phyloP scores from a whole-genome alignment of 257 asterid genomes.

The Leptodermis oblonga region DNA sequence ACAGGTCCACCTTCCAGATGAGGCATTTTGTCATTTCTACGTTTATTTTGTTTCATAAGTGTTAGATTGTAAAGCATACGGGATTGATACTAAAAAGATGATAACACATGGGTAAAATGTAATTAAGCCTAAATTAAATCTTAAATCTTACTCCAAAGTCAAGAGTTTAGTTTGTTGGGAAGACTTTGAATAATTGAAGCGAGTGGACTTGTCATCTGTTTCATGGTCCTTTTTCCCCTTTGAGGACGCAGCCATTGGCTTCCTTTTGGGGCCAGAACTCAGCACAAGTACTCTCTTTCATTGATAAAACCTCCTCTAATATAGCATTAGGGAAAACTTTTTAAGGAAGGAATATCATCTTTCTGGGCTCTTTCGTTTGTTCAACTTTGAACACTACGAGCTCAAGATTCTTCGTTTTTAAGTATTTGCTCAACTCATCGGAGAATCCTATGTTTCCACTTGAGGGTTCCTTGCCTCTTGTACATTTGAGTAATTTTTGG shows the following conservation, averaged over 20 bases:
- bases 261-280: background rate
- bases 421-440: background rate
- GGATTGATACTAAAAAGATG: no score
- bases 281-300: background rate
- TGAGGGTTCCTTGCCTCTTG: background rate
- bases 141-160: background rate
- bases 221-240: background rate
- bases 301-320: background rate
- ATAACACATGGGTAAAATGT: no score
- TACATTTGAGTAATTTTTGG: no score
- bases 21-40: no score
- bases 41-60: no score
- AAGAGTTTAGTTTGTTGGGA: background rate
- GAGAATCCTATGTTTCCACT: slow-evolving; percentile 5
- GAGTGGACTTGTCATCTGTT: background rate
- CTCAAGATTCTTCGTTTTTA: background rate
- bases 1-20: no score
- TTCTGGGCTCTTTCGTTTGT: background rate
- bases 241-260: background rate
- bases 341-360: background rate
- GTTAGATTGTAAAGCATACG: no score
- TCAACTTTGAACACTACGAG: background rate
- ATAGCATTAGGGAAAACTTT: no score
- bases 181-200: background rate
- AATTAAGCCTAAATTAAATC: background rate